A percentile compares a stretch with the other conserved stretches of the same genome.
Evolutionary conservation across 805 yeast species (phyloP).

Genomic region (Zygoascus tannicola): DNA sequence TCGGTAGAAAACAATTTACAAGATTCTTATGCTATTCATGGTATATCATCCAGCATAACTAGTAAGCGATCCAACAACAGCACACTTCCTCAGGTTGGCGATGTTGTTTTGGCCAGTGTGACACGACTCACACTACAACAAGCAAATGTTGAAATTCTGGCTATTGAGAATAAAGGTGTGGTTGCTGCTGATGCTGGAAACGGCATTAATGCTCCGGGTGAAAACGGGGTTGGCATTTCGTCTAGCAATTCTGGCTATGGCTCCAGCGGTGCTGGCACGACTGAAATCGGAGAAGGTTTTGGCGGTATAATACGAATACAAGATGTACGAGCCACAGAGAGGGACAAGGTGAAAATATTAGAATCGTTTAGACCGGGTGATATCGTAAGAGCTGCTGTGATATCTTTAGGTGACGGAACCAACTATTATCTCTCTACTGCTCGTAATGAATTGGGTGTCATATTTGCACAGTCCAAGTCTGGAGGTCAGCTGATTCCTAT

Average conservation of each 20-base stretch:
- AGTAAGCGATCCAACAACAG: slow-evolving; percentile 15
- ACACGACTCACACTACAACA: slow-evolving; percentile 57
- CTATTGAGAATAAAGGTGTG: slow-evolving; percentile 52
- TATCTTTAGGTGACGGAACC: slow-evolving; percentile 87
- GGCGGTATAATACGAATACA: slow-evolving; percentile 79
- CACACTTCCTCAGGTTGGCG: slow-evolving; percentile 69
- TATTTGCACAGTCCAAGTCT: slow-evolving; percentile 67
- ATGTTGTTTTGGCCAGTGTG: slow-evolving; percentile 68
- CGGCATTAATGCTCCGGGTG: slow-evolving; percentile 45
- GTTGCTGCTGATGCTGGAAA: slow-evolving; percentile 54
- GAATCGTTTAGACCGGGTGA: slow-evolving; percentile 89
- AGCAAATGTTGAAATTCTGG: slow-evolving; percentile 68
- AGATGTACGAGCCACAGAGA: slow-evolving; percentile 83
- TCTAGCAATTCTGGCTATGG: slow-evolving; percentile 24
- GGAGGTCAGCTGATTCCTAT: slow-evolving; percentile 71
- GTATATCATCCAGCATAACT: slow-evolving; percentile 12
- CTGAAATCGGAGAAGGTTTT: slow-evolving; percentile 77
- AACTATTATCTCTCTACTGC: slow-evolving; percentile 88
- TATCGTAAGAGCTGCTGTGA: slow-evolving; percentile 69
- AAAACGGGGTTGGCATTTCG: slow-evolving; percentile 20
- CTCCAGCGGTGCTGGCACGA: slow-evolving; percentile 17
- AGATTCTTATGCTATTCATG: slow-evolving; percentile 15
- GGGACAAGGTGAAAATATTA: slow-evolving; percentile 73
- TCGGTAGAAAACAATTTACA: slow-evolving; percentile 20
- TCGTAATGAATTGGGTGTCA: slow-evolving; percentile 84